These are phyloP conservation scores for Acarospora socialis DNA, from an alignment of 2,329 filamentous ascomycete species.

Conservation along the genomic window DNA sequence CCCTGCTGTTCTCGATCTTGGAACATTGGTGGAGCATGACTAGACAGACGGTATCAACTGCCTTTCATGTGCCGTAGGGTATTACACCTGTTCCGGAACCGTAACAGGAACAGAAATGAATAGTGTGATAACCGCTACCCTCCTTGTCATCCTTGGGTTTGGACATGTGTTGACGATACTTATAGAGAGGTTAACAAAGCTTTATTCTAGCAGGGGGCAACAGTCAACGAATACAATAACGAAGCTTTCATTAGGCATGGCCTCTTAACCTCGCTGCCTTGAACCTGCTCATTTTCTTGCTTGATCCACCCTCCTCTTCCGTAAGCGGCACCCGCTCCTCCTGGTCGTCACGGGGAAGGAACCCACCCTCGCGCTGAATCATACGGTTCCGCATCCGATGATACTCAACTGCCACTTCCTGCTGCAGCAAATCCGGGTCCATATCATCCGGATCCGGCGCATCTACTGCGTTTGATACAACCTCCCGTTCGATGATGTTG, in stretches of 20 bases:
- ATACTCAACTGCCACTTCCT: conserved; percentile 71
- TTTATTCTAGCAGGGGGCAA: neutral
- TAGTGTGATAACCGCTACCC: neutral
- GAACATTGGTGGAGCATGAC: conserved; percentile 10
- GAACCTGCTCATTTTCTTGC: conserved; percentile 31
- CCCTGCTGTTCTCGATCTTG: conserved; percentile 15
- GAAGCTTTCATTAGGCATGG: neutral
- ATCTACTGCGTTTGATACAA: conserved; percentile 18
- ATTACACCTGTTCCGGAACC: neutral
- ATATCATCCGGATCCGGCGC: conserved; percentile 45
- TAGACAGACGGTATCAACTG: conserved; percentile 16
- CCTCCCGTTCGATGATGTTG: conserved; percentile 39
- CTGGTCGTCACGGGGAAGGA: conserved; percentile 53
- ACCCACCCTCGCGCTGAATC: conserved; percentile 51
- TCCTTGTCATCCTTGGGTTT: too few relatives aligned
- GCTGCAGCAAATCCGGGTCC: conserved; percentile 56
- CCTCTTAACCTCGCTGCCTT: conserved; percentile 30
- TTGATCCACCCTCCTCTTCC: conserved; percentile 10
- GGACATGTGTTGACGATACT: too few relatives aligned
- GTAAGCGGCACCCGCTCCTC: conserved; percentile 34
- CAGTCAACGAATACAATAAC: too few relatives aligned
- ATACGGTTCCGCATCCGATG: conserved; percentile 69
- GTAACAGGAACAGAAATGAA: too few relatives aligned
- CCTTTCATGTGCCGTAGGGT: neutral
- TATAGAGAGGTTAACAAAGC: neutral